These are phyloP conservation scores for Nannochloropsis oceanica DNA, from an alignment of 108 stramenopile genomes.

Conservation along the genomic window DNA sequence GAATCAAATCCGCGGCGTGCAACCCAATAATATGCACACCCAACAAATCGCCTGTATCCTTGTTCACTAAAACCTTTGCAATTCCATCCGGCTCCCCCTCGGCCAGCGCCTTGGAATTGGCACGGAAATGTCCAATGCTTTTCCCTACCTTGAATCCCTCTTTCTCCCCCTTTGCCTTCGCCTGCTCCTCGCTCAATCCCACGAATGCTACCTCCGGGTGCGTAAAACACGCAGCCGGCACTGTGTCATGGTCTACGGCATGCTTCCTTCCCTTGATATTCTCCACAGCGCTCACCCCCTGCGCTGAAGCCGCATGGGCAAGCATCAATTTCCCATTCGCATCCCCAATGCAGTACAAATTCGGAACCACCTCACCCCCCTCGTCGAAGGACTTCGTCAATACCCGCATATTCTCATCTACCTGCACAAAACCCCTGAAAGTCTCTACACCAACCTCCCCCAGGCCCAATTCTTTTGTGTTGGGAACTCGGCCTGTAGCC, in stretches of 20 bases:
- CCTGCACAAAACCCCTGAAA: constrained; percentile 78
- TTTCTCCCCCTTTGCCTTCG: constrained; percentile 65
- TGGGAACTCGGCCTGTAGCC: constrained; percentile 92
- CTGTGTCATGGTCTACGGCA: constrained; percentile 75
- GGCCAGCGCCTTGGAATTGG: constrained; percentile 95
- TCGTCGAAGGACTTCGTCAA: constrained; percentile 52
- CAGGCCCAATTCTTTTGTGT: constrained; percentile 81
- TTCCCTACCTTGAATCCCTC: constrained; percentile 93
- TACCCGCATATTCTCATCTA: constrained; percentile 78
- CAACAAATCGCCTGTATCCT: constrained; percentile 86
- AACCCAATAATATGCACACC: constrained; percentile 96
- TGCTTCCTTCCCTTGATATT: constrained; percentile 78
- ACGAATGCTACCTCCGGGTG: constrained; percentile 97
- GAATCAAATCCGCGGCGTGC: constrained; percentile 96
- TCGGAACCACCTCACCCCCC: constrained; percentile 54
- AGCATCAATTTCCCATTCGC: constrained; percentile 99
- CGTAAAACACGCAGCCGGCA: constrained; percentile 95
- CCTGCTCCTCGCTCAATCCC: constrained; percentile 90
- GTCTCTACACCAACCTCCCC: constrained; percentile 73
- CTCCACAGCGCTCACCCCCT: constrained; percentile 89
- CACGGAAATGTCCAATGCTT: constrained; percentile 75
- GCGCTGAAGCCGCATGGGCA: constrained; percentile 92
- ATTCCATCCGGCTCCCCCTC: constrained; percentile 95
- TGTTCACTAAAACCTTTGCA: constrained; percentile 93
- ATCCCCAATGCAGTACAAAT: constrained; percentile 97